These are phyloP conservation scores for Thielaviopsis punctulata DNA, from an alignment of 2,329 filamentous ascomycete genomes.

Conservation along the genomic window DNA sequence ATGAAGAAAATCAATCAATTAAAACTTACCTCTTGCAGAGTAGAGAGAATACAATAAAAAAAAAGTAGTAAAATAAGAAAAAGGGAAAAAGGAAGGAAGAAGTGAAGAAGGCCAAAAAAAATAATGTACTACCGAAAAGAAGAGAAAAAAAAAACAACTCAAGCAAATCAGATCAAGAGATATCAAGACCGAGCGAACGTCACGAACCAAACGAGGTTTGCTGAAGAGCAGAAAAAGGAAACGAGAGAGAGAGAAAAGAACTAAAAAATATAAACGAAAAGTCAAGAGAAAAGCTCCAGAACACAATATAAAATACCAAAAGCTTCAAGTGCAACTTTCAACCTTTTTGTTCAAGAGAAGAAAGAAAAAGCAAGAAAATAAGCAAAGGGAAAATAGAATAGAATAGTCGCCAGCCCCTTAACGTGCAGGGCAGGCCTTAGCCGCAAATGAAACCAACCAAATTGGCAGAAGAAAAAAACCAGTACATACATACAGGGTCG, in stretches of 20 bases:
- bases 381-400: neutral
- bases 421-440: slow-evolving; percentile 11
- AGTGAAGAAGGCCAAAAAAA: neutral
- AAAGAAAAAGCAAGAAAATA: neutral
- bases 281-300: neutral
- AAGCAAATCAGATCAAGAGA: slow-evolving; percentile 1
- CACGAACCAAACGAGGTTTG: neutral
- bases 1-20: neutral
- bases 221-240: neutral
- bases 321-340: neutral
- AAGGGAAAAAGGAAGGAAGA: neutral
- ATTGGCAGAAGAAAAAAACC: slow-evolving; percentile 11
- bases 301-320: neutral
- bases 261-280: neutral
- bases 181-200: neutral
- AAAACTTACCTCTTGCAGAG: neutral
- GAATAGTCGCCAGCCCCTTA: slow-evolving; percentile 9
- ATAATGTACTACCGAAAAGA: neutral
- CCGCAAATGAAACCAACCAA: slow-evolving; percentile 12
- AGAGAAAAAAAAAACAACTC: neutral
- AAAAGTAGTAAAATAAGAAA: slow-evolving; percentile 3
- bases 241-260: slow-evolving; percentile 1
- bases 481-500: slow-evolving; percentile 11
- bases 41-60: slow-evolving; percentile 1
- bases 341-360: neutral